Percentiles rank a stretch among this genome's conserved stretches.
Conservation (phyloP, 192 early-diverging fungal genomes). For the Cladochytrium replicatum region DNA sequence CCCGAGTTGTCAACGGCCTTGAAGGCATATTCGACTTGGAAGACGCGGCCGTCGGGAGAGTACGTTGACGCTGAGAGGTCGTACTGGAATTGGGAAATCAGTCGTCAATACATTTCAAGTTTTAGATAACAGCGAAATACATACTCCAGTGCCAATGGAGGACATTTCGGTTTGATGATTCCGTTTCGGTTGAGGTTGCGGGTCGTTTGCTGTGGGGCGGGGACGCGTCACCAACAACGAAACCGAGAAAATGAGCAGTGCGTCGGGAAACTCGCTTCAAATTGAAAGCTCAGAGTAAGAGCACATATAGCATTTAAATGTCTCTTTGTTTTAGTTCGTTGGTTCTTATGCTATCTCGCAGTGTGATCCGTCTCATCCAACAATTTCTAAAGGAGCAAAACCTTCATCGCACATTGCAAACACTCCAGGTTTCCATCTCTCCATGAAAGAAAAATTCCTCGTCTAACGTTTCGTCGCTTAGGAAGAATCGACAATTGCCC, state of each 20-base stretch:
- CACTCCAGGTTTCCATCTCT: conserved; percentile 50
- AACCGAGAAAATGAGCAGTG: background rate
- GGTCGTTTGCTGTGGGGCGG: conserved; percentile 1
- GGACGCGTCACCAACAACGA: background rate
- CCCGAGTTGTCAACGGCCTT: conserved; percentile 99
- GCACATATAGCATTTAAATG: too few species aligned
- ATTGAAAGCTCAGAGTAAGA: conserved; percentile 53
- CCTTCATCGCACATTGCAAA: conserved; percentile 60
- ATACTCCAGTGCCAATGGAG: conserved; percentile 87
- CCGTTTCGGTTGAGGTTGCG: background rate
- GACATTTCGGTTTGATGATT: conserved; percentile 43
- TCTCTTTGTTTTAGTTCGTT: background rate
- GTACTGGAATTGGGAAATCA: conserved; percentile 37
- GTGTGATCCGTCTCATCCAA: conserved; percentile 79
- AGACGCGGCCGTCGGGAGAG: conserved; percentile 97
- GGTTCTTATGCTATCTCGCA: conserved; percentile 18
- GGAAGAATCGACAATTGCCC: conserved; percentile 63
- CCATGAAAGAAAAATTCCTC: background rate
- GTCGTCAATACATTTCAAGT: background rate
- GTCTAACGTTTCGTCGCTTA: conserved; percentile 13
- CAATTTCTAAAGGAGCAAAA: conserved; percentile 92
- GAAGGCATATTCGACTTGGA: conserved; percentile 97
- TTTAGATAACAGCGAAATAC: background rate
- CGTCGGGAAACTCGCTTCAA: conserved; percentile 29
- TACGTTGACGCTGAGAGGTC: conserved; percentile 97